Conservation (phyloP, 768 basidiomycete species). For the Suillus placidus region DNA sequence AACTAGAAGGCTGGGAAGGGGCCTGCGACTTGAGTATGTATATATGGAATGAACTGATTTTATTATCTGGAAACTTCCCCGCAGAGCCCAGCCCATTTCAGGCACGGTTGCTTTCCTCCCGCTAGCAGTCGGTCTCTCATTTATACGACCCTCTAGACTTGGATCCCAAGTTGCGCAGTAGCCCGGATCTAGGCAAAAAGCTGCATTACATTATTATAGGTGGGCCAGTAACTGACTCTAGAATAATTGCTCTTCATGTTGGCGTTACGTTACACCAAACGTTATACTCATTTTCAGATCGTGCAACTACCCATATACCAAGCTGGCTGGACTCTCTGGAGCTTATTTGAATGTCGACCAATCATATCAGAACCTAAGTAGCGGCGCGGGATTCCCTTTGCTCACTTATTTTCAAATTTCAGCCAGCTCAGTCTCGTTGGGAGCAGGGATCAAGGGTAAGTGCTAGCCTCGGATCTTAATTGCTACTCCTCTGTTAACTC, state of each 20-base stretch:
- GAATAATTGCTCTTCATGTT: neutral
- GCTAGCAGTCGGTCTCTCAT: neutral
- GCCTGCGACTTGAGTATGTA: conserved; percentile 9
- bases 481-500: neutral
- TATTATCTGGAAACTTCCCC: conserved; percentile 24
- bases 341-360: neutral
- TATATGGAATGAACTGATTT: conserved; percentile 16
- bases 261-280: neutral
- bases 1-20: neutral
- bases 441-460: neutral
- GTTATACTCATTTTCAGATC: neutral
- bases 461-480: neutral
- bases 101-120: conserved; percentile 2
- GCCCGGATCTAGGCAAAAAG: neutral
- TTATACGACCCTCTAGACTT: neutral
- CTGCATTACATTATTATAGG: neutral
- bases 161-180: neutral
- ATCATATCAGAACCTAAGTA: neutral
- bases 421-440: neutral
- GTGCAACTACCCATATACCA: neutral
- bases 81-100: conserved; percentile 18
- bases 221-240: neutral
- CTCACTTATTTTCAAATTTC: neutral
- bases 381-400: neutral
- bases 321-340: neutral